Base-by-base conservation (phyloP, 176 grass and related monocot species). In the Themeda triandra region DNA sequence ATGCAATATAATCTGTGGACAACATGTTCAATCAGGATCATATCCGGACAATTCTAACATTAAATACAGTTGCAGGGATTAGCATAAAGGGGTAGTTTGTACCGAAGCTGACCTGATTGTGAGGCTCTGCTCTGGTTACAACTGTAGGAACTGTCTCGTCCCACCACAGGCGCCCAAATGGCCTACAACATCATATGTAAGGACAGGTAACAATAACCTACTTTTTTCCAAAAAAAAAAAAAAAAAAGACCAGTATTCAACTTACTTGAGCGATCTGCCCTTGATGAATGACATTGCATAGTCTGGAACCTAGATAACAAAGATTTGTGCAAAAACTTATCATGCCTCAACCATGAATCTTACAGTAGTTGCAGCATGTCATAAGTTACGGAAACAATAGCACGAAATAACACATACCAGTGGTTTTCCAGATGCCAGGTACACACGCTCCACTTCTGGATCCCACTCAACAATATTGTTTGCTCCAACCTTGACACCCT, bases 121-220 rank as follows among this genome's bases (percentile, higher is more conserved):
- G 93, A 6, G 91, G 96, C 58, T 95, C 96, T 37, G 93, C 93
- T 74, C 87, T 78, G 5, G 96, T 98, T 29, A 98, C 91, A 1
- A 98, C 96, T 0, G 96, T 98, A 28, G 96, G 96, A 6, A 98
- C 91, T 3, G 93, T 95, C 66, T 98, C 89, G 6, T 98, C 91
- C 96, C 96, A 98, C 93, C 96, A 98, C 28, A 95, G 63, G 23
- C 91, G 85, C 29, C 93, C 91, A 83, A 98, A 98, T 28, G 92
- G 93, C 87, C 96, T 98, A 41, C 37, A 91, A 36, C 18, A 66
- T 32, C 17, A 17, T 13, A 6, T 2, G 24, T 76, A 27, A 66
- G 24, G 78, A 69, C 3, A 54, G 4, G 2, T 14, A 79, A 63
- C 23, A 37, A 67, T 14, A 79, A 24, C 0, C 21, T 29, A 58